Percentiles rank a stretch among this genome's conserved stretches.
Conservation (phyloP, 495 filamentous ascomycete species). For the Penicillium canariense region DNA sequence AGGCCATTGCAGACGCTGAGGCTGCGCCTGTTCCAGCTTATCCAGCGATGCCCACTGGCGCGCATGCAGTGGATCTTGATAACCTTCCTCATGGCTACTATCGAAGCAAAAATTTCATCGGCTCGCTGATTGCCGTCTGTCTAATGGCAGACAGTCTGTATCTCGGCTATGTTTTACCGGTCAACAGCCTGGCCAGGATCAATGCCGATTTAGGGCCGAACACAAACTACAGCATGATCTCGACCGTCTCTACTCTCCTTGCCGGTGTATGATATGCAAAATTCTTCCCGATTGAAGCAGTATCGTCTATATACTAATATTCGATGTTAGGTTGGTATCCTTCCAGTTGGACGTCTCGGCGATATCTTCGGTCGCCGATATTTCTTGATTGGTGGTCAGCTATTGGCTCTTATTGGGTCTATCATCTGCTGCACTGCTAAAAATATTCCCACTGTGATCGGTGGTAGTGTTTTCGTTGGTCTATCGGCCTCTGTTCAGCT, state of each 20-base stretch:
- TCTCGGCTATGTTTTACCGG: constrained; percentile 6
- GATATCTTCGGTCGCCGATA: constrained; percentile 56
- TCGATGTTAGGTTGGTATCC: constrained; percentile 24
- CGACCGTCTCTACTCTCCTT: constrained; percentile 32
- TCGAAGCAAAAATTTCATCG: constrained; percentile 23
- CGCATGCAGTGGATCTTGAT: constrained; percentile 10
- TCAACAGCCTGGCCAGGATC: constrained; percentile 17
- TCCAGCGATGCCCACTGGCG: background rate
- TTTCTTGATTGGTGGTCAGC: constrained; percentile 44
- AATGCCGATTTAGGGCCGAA: constrained; percentile 33
- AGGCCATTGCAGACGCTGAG: background rate
- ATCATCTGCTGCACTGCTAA: constrained; percentile 46
- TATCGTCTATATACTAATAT: background rate
- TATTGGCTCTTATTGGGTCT: constrained; percentile 41
- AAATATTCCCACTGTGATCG: constrained; percentile 44
- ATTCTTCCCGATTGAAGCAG: background rate
- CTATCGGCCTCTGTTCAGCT: constrained; percentile 37
- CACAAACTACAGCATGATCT: constrained; percentile 36
- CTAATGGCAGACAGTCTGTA: constrained; percentile 26
- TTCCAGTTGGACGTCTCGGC: constrained; percentile 46
- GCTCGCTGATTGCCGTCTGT: constrained; percentile 20
- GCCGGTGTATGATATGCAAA: constrained; percentile 5
- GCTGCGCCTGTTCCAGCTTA: background rate
- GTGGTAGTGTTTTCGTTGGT: constrained; percentile 32
- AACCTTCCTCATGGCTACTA: constrained; percentile 21